A percentile compares a stretch with the other conserved stretches of the same genome.
phyloP scores from a whole-genome alignment of 768 basidiomycete species.

The Rhizopogon vinicolor region DNA sequence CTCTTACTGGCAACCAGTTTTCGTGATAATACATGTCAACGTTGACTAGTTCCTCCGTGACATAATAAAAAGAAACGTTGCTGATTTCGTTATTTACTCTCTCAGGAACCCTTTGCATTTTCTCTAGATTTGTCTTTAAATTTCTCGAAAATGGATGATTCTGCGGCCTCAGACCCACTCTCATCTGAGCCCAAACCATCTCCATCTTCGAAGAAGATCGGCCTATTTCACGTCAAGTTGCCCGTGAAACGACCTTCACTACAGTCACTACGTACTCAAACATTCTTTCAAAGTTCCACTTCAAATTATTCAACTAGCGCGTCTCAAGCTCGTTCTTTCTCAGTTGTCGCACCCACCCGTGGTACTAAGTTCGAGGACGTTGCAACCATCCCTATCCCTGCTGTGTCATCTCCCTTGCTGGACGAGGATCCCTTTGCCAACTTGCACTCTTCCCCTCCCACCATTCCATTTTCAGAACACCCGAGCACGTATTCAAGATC shows the following conservation, averaged over 20 bases:
- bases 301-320: constrained; percentile 18
- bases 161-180: neutral
- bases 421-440: constrained; percentile 78
- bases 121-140: neutral
- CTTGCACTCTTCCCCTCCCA: constrained; percentile 29
- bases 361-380: neutral
- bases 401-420: constrained; percentile 31
- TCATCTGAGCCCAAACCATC: neutral
- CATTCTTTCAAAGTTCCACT: constrained; percentile 42
- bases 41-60: constrained; percentile 3
- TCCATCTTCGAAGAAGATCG: constrained; percentile 4
- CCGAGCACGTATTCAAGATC: neutral
- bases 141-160: constrained; percentile 3
- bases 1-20: neutral
- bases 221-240: constrained; percentile 26
- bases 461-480: neutral
- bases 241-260: constrained; percentile 50
- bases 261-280: constrained; percentile 38
- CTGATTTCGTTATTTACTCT: neutral
- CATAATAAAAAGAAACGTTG: neutral
- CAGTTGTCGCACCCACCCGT: constrained; percentile 1
- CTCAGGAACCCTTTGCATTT: constrained; percentile 3
- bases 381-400: constrained; percentile 1
- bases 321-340: constrained; percentile 13
- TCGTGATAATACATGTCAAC: neutral